phyloP scores from a whole-genome alignment of 352 stramenopile species.

The Pythium chondricola region DNA sequence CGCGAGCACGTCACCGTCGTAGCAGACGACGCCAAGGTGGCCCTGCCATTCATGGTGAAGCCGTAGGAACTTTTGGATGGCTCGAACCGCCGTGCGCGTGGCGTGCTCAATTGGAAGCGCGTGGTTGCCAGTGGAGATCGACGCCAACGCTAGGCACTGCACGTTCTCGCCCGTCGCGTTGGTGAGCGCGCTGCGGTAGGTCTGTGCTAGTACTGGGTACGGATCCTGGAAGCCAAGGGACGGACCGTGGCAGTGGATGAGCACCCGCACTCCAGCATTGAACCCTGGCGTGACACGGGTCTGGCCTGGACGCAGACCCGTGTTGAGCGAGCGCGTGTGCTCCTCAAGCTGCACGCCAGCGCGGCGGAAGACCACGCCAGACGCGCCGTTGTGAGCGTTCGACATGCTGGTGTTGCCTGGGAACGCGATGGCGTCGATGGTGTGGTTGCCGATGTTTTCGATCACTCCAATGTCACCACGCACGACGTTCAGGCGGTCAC shows the following conservation, averaged over 20 bases:
- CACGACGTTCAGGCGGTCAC: conserved; percentile 26
- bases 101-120: conserved; percentile 22
- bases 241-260: conserved; percentile 60
- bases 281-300: conserved; percentile 45
- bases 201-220: conserved; percentile 31
- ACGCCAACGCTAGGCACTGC: conserved; percentile 45
- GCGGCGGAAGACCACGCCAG: conserved; percentile 34
- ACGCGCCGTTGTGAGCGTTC: conserved; percentile 37
- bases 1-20: conserved; percentile 10
- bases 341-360: conserved; percentile 26
- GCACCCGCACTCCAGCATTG: conserved; percentile 29
- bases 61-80: conserved; percentile 17
- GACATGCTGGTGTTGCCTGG: conserved; percentile 32
- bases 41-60: conserved; percentile 10
- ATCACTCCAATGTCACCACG: conserved; percentile 38
- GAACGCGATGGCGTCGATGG: conserved; percentile 43
- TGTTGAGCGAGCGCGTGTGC: conserved; percentile 24
- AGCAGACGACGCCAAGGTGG: conserved; percentile 16
- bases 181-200: conserved; percentile 35
- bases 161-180: conserved; percentile 34
- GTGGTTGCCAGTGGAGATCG: conserved; percentile 65
- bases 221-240: conserved; percentile 23
- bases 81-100: conserved; percentile 15
- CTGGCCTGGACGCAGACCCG: conserved; percentile 23
- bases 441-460: conserved; percentile 18